These are phyloP conservation scores for Penicillium crustosum DNA, from an alignment of 2,329 filamentous ascomycete genomes.

Conservation along the genomic window DNA sequence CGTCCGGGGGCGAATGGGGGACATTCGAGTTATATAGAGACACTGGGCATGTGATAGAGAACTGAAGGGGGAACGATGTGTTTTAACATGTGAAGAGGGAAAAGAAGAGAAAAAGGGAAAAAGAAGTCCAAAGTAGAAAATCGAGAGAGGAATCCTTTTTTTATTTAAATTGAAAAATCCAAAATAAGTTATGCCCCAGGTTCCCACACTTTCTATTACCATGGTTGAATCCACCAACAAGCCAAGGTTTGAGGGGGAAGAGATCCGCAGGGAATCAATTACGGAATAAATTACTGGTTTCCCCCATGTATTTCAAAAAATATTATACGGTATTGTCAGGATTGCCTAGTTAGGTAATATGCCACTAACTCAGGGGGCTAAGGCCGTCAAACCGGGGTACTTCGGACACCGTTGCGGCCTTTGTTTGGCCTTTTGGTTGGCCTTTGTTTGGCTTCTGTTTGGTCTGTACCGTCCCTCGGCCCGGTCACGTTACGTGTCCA, in stretches of 20 bases:
- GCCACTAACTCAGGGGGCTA: not conserved
- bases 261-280: not conserved
- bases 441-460: not conserved
- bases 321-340: not conserved
- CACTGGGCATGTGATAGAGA: not conserved
- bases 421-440: not conserved
- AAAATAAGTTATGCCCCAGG: constrained; percentile 33
- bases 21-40: constrained; percentile 18
- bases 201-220: constrained; percentile 8
- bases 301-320: not conserved
- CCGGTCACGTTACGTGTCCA: constrained; percentile 20
- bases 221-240: not conserved
- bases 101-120: constrained; percentile 3
- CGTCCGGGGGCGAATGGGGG: constrained; percentile 20
- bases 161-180: constrained; percentile 10
- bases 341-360: not conserved
- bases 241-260: constrained; percentile 6
- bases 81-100: constrained; percentile 2
- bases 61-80: constrained; percentile 1
- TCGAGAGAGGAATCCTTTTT: constrained; percentile 21
- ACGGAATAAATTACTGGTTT: not conserved
- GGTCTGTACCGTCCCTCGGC: constrained; percentile 12
- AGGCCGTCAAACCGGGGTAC: not conserved
- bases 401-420: not conserved
- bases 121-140: not conserved